Evolutionary conservation across 352 stramenopile genomes (phyloP).

Genomic region (Phytophthora ramorum): DNA sequence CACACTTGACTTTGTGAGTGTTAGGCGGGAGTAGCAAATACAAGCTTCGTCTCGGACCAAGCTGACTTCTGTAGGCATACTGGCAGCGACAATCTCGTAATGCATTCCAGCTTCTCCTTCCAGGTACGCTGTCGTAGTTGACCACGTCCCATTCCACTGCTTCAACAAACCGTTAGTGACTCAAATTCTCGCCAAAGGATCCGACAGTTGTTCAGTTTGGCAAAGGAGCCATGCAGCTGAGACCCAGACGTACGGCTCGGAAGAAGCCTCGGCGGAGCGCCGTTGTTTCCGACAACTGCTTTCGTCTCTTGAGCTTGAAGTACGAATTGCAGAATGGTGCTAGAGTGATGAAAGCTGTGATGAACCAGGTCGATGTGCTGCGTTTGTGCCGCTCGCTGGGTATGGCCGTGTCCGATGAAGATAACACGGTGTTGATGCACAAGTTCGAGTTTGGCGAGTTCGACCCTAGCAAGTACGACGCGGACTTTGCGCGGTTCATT

Average conservation of each 20-base stretch:
- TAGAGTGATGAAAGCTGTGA: slow-evolving; percentile 67
- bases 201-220: neutral
- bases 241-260: slow-evolving; percentile 12
- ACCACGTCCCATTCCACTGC: neutral
- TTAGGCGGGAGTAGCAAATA: neutral
- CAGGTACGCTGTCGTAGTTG: slow-evolving; percentile 2
- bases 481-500: slow-evolving; percentile 67
- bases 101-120: no score
- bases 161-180: neutral
- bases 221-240: neutral
- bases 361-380: slow-evolving; percentile 72
- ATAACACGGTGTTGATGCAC: slow-evolving; percentile 18
- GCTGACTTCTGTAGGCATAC: no score
- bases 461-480: slow-evolving; percentile 56
- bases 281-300: slow-evolving; percentile 33
- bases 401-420: slow-evolving; percentile 35
- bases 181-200: neutral
- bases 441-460: slow-evolving; percentile 61
- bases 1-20: neutral
- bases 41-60: neutral
- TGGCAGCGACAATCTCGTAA: no score
- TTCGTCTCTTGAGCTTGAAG: slow-evolving; percentile 54
- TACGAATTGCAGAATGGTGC: slow-evolving; percentile 57
- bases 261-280: slow-evolving; percentile 11
- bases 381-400: slow-evolving; percentile 58